Evolutionary conservation across 371 early-diverging fungal genomes (phyloP).

Genomic region (Mucor saturninus): DNA sequence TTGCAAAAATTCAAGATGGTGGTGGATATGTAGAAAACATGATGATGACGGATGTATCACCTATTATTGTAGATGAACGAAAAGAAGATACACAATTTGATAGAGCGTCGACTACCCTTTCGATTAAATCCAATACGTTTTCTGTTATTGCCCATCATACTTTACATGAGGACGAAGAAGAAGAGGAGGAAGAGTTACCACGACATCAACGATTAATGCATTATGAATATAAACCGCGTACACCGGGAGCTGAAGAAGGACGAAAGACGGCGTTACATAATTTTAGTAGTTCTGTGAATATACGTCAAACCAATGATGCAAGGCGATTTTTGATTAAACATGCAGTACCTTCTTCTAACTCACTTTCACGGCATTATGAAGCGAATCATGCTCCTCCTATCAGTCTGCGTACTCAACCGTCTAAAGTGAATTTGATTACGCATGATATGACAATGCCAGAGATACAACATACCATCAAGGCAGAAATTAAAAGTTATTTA

Average conservation of each 20-base stretch:
- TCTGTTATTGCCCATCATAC: slow-evolving; percentile 10
- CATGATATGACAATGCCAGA: slow-evolving; percentile 1
- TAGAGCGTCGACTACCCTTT: slow-evolving; percentile 22
- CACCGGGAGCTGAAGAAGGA: slow-evolving; percentile 17
- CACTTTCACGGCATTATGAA: slow-evolving; percentile 19
- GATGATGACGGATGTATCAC: slow-evolving; percentile 1
- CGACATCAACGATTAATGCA: slow-evolving; percentile 12
- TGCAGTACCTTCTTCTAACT: slow-evolving; percentile 10
- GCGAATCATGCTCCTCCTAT: neutral
- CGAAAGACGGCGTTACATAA: slow-evolving; percentile 26
- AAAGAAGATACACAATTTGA: slow-evolving; percentile 9
- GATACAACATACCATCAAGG: slow-evolving; percentile 6
- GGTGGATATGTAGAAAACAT: neutral
- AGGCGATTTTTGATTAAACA: neutral
- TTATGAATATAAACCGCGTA: neutral
- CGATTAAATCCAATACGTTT: slow-evolving; percentile 27
- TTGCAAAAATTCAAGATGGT: slow-evolving; percentile 25
- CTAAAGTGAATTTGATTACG: slow-evolving; percentile 11
- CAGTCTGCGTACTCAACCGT: neutral
- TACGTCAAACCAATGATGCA: neutral
- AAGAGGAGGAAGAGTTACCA: slow-evolving; percentile 5
- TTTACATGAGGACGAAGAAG: slow-evolving; percentile 4
- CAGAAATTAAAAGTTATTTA: slow-evolving; percentile 34
- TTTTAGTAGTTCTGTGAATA: neutral
- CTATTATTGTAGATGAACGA: neutral